A percentile compares a stretch with the other conserved stretches of the same genome.
phyloP scores from a whole-genome alignment of 108 stramenopile genomes.

The Cyclostephanos invisitatus region DNA sequence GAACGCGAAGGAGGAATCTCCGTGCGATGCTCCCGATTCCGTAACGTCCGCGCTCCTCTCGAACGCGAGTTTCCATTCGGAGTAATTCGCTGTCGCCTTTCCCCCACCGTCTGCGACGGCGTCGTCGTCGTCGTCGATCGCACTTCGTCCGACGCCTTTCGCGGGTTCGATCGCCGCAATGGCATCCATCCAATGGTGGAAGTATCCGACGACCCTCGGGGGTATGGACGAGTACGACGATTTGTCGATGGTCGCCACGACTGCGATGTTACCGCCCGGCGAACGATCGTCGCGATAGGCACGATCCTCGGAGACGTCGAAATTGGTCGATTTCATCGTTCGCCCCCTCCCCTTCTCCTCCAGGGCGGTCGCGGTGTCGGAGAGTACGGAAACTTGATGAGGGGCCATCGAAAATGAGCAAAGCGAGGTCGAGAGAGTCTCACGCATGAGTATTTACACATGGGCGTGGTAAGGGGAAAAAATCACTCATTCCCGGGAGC shows the following conservation, averaged over 20 bases:
- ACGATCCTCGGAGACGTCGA: neutral
- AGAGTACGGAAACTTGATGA: slow-evolving; percentile 22
- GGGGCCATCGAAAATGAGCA: neutral
- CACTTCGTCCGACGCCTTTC: neutral
- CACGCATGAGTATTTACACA: too few relatives aligned
- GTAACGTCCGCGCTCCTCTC: neutral
- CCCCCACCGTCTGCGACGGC: too few relatives aligned
- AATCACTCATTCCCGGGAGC: too few relatives aligned
- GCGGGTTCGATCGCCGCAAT: slow-evolving; percentile 6
- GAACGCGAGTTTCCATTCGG: slow-evolving; percentile 24
- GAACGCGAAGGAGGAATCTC: slow-evolving; percentile 8
- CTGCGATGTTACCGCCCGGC: neutral
- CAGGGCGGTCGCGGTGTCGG: slow-evolving; percentile 31
- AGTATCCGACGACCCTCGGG: slow-evolving; percentile 8
- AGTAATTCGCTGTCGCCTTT: neutral
- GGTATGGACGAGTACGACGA: slow-evolving; percentile 14
- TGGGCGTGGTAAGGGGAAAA: too few relatives aligned
- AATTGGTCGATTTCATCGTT: neutral
- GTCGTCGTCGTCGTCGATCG: neutral
- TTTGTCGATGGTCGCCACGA: slow-evolving; percentile 27
- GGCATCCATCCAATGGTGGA: slow-evolving; percentile 38
- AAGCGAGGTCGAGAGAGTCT: too few relatives aligned
- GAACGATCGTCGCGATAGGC: neutral
- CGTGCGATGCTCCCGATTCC: neutral
- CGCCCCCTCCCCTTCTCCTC: slow-evolving; percentile 13